A percentile compares a stretch with the other conserved stretches of the same genome.
These are phyloP conservation scores for Xylaria sp. DNA, from an alignment of 2,329 filamentous ascomycete species.

Conservation along the genomic window DNA sequence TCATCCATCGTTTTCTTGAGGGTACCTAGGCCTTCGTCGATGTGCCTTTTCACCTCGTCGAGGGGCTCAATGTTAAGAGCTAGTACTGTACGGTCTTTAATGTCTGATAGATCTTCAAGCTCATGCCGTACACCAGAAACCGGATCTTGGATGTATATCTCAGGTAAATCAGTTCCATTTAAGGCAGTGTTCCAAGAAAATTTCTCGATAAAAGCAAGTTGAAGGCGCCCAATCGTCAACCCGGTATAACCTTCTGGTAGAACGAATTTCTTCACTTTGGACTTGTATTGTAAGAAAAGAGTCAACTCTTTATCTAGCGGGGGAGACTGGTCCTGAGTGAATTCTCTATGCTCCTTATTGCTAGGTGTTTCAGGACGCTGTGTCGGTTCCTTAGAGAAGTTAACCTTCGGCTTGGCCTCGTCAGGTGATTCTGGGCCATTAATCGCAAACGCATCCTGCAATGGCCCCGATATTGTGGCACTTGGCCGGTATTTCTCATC, in stretches of 20 bases:
- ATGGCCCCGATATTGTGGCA: conserved; percentile 68
- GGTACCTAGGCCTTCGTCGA: conserved; percentile 88
- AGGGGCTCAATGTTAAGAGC: conserved; percentile 92
- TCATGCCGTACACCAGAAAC: conserved; percentile 97
- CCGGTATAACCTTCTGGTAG: conserved; percentile 85
- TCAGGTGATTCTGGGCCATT: conserved; percentile 48
- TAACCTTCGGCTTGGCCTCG: conserved; percentile 40
- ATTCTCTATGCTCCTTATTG: conserved; percentile 63
- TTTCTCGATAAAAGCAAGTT: conserved; percentile 97
- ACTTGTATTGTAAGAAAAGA: conserved; percentile 94
- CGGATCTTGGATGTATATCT: conserved; percentile 97
- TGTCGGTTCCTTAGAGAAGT: conserved; percentile 38
- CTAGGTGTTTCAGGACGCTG: conserved; percentile 51
- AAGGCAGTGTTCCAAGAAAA: conserved; percentile 99
- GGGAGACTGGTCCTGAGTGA: conserved; percentile 72
- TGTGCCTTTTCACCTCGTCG: conserved; percentile 95
- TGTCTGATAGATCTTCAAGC: conserved; percentile 89
- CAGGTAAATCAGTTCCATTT: conserved; percentile 90
- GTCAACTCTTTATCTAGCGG: conserved; percentile 86
- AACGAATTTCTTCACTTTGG: conserved; percentile 95
- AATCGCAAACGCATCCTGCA: conserved; percentile 60
- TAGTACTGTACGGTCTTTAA: conserved; percentile 95
- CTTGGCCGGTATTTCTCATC: conserved; percentile 71
- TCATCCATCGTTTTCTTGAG: conserved; percentile 86
- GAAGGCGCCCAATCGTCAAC: conserved; percentile 85